phyloP scores from a whole-genome alignment of 148 eudicot species.

The Rhododendron griersonianum region DNA sequence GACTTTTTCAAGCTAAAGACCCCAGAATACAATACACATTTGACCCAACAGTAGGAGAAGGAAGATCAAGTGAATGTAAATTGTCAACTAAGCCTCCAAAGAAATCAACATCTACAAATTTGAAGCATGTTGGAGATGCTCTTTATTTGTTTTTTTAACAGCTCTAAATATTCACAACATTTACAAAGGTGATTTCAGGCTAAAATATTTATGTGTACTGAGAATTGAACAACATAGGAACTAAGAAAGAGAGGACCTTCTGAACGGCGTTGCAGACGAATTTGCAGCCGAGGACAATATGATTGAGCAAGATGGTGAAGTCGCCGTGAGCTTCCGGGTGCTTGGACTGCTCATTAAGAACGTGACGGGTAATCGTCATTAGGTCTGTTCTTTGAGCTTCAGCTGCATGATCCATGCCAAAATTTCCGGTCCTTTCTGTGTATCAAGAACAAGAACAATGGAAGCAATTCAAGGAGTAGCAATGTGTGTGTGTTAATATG shows the following conservation, averaged over 20 bases:
- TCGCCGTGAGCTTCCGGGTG: conserved; percentile 87
- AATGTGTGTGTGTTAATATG: not conserved
- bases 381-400: conserved; percentile 79
- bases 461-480: not conserved
- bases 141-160: no score
- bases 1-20: no score
- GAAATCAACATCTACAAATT: not conserved
- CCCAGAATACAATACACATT: no score
- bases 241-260: conserved; percentile 47
- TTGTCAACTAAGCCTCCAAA: not conserved
- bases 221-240: not conserved
- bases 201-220: not conserved
- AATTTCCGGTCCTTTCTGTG: not conserved
- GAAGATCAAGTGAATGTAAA: not conserved
- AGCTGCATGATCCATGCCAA: conserved; percentile 72
- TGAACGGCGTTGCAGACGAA: conserved; percentile 91
- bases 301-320: conserved; percentile 72
- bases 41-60: not conserved
- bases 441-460: not conserved
- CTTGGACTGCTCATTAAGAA: conserved; percentile 81
- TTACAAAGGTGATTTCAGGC: not conserved
- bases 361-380: conserved; percentile 82
- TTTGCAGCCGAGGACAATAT: conserved; percentile 97
- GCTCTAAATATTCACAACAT: not conserved
- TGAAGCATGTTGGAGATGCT: not conserved